A percentile compares a stretch with the other conserved stretches of the same genome.
Evolutionary conservation across 371 early-diverging fungal species (phyloP).

Genomic region (Smittium culicis): DNA sequence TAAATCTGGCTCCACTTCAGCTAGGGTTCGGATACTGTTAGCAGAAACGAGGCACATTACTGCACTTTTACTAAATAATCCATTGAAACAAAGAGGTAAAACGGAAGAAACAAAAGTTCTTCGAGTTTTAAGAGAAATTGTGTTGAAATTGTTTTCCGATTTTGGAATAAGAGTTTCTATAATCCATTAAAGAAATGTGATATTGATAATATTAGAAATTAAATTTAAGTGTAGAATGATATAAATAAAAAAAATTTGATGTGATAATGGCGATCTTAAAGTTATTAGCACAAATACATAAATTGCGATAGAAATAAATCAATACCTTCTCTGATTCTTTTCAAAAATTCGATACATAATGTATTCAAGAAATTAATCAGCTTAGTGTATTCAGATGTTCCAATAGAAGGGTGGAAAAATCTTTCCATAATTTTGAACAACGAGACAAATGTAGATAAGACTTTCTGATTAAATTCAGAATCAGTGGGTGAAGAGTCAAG

Average conservation of each 20-base stretch:
- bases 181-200: too few relatives aligned
- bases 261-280: too few relatives aligned
- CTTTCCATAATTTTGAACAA: neutral
- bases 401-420: neutral
- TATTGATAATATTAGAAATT: too few relatives aligned
- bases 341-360: neutral
- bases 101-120: neutral
- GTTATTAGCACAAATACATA: too few relatives aligned
- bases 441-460: neutral
- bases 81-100: neutral
- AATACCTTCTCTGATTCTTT: neutral
- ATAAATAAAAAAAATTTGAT: too few relatives aligned
- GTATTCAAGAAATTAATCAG: neutral
- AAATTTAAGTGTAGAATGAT: too few relatives aligned
- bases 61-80: neutral
- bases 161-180: neutral
- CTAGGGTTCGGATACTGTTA: neutral
- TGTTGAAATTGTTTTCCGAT: neutral
- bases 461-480: neutral
- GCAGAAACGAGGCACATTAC: neutral
- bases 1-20: neutral
- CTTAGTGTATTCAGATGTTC: neutral
- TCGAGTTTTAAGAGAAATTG: neutral
- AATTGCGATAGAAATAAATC: too few relatives aligned
- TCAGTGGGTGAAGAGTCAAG: neutral